Evolutionary conservation across 495 filamentous ascomycete species (phyloP).

Genomic region (Penicillium fimorum): DNA sequence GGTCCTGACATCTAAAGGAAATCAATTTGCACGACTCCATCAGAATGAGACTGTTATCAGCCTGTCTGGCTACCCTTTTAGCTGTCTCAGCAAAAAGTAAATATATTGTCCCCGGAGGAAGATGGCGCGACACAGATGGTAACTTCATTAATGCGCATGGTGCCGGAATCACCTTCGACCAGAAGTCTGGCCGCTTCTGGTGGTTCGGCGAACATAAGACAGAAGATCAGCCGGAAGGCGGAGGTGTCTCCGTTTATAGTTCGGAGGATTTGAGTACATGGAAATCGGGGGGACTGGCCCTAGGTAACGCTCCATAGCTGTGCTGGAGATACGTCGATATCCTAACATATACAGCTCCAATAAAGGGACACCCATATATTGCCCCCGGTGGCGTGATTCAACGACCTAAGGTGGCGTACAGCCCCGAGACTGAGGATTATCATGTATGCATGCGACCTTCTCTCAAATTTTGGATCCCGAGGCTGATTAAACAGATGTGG

Average conservation of each 20-base stretch:
- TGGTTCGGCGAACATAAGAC: constrained; percentile 32
- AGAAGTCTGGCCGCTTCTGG: constrained; percentile 25
- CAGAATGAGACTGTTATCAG: not conserved
- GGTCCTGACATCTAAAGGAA: not conserved
- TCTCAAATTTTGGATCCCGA: too few species aligned
- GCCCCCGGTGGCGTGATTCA: constrained; percentile 25
- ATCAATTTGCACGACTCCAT: not conserved
- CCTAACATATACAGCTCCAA: constrained; percentile 13
- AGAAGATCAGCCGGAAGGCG: constrained; percentile 25
- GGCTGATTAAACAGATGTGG: constrained; percentile 20
- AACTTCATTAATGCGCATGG: constrained; percentile 27
- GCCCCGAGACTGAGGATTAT: constrained; percentile 22
- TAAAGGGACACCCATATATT: constrained; percentile 26
- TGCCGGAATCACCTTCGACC: constrained; percentile 22
- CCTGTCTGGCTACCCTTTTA: not conserved
- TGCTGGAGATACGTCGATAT: not conserved
- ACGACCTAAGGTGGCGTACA: constrained; percentile 30
- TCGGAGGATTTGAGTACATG: constrained; percentile 27
- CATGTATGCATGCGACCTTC: constrained; percentile 15
- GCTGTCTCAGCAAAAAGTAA: constrained; percentile 11
- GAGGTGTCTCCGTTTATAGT: constrained; percentile 28
- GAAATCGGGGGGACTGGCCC: constrained; percentile 21
- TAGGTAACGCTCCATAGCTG: constrained; percentile 11
- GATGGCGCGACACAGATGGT: constrained; percentile 28
- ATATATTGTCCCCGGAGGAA: constrained; percentile 28